Evolutionary conservation across 345 rosid species (phyloP).

Genomic region (Eucalyptus lansdowneana): DNA sequence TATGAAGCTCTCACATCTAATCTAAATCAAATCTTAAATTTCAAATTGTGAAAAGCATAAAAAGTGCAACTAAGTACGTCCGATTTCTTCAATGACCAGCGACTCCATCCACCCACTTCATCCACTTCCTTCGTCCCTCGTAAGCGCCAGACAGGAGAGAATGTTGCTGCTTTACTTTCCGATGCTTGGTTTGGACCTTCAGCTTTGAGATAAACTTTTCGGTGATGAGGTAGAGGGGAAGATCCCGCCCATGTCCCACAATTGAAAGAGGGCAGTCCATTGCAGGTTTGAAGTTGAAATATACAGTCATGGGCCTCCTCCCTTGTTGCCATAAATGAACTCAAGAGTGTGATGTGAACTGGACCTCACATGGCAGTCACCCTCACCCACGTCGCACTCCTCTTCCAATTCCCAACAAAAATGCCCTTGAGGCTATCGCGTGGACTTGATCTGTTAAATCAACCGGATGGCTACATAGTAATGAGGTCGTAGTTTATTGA

Average conservation of each 20-base stretch:
- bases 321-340: slow-evolving; percentile 9
- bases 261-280: neutral
- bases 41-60: neutral
- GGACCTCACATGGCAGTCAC: slow-evolving; percentile 18
- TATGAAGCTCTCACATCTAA: neutral
- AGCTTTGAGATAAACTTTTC: neutral
- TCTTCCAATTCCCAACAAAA: neutral
- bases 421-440: neutral
- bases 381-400: slow-evolving; percentile 4
- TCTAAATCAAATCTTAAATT: neutral
- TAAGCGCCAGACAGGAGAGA: neutral
- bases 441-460: neutral
- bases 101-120: neutral
- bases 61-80: neutral
- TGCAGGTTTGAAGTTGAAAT: neutral
- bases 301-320: neutral
- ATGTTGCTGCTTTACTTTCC: neutral
- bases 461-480: neutral
- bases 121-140: neutral
- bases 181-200: neutral
- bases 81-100: neutral
- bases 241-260: neutral
- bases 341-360: neutral
- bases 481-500: neutral
- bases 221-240: neutral